Percentiles rank a stretch among this genome's conserved stretches.
Evolutionary conservation across 192 early-diverging fungal species (phyloP).

Genomic region (Coemansia sp.): DNA sequence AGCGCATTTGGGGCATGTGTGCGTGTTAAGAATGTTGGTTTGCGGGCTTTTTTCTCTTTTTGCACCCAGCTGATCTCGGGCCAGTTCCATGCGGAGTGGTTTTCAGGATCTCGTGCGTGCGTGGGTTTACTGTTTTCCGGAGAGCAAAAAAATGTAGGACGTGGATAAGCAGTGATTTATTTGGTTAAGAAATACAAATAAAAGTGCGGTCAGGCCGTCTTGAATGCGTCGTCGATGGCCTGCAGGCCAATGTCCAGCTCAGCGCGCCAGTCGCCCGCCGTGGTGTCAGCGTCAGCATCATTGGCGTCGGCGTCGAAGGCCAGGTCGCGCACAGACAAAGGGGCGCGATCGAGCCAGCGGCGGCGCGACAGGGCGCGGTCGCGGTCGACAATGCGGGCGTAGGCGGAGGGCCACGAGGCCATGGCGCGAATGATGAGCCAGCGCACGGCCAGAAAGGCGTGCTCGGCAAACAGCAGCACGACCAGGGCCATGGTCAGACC

Average conservation of each 20-base stretch:
- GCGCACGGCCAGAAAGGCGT: conserved; percentile 45
- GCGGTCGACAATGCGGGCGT: conserved; percentile 41
- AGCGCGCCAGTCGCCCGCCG: conserved; percentile 21
- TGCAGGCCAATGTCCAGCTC: conserved; percentile 36
- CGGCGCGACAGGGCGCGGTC: conserved; percentile 38
- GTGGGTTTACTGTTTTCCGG: too few relatives aligned
- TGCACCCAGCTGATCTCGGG: too few relatives aligned
- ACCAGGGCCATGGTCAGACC: conserved; percentile 46
- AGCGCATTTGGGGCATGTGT: too few relatives aligned
- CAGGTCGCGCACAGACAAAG: conserved; percentile 32
- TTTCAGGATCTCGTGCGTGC: too few relatives aligned
- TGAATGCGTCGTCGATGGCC: conserved; percentile 27
- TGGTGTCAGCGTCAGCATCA: not conserved
- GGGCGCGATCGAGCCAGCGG: conserved; percentile 47
- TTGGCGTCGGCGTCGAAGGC: conserved; percentile 6
- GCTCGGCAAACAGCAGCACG: conserved; percentile 52
- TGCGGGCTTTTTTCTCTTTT: too few relatives aligned
- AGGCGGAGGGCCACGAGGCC: conserved; percentile 52
- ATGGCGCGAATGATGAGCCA: conserved; percentile 38
- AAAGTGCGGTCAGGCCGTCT: conserved; percentile 11
- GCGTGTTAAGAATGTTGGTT: too few relatives aligned
- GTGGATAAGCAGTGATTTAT: too few relatives aligned
- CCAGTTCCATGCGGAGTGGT: too few relatives aligned
- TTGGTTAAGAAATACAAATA: too few relatives aligned
- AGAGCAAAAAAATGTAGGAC: too few relatives aligned